These are phyloP conservation scores for Umbelopsis sp. DNA, from an alignment of 371 early-diverging fungal species.

Conservation along the genomic window DNA sequence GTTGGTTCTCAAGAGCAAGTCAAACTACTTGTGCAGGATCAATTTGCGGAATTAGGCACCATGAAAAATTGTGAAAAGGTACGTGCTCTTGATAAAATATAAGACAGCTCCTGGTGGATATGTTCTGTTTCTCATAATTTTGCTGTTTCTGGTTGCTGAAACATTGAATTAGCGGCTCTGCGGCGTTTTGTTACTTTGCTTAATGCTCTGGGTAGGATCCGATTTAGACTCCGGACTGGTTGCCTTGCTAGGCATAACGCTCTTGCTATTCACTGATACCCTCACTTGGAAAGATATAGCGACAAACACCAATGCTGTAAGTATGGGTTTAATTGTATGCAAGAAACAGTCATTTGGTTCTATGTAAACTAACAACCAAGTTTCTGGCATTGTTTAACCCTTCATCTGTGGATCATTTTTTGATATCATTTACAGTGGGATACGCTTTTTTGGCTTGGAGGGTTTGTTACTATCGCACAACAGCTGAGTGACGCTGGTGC, in stretches of 20 bases:
- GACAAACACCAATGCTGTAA: conserved; percentile 67
- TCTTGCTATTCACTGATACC: conserved; percentile 60
- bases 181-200: conserved; percentile 55
- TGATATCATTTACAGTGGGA: conserved; percentile 63
- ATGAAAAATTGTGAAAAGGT: conserved; percentile 49
- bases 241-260: conserved; percentile 63
- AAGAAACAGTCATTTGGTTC: conserved; percentile 1
- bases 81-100: conserved; percentile 3
- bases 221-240: conserved; percentile 72
- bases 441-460: conserved; percentile 80
- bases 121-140: neutral
- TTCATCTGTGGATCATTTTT: neutral
- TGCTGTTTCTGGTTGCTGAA: neutral
- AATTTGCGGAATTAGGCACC: conserved; percentile 41
- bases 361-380: neutral
- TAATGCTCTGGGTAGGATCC: conserved; percentile 72
- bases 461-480: conserved; percentile 77
- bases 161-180: conserved; percentile 48
- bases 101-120: neutral
- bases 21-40: conserved; percentile 28
- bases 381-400: neutral
- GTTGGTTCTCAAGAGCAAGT: conserved; percentile 23
- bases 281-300: conserved; percentile 75
- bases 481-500: conserved; percentile 73
- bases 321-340: conserved; percentile 10